Conservation (phyloP, 2,329 filamentous ascomycete genomes). For the Aspergillus aculeatinus region DNA sequence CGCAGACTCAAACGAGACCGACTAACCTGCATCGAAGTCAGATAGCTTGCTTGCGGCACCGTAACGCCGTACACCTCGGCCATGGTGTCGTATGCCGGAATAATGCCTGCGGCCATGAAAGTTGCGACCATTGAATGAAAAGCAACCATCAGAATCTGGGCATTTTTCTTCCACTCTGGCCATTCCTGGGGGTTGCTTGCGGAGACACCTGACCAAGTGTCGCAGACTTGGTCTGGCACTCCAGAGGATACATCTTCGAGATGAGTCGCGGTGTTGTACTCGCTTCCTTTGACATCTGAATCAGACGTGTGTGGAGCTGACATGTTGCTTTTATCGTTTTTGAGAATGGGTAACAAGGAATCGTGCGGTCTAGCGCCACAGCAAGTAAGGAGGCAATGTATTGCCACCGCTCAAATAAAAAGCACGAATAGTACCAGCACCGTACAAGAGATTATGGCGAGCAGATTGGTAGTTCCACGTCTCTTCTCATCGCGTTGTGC, state of each 20-base stretch:
- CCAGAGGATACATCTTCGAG: conserved; percentile 14
- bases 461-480: too few relatives aligned
- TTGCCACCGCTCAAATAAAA: not conserved
- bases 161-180: conserved; percentile 38
- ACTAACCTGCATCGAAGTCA: conserved; percentile 49
- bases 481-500: too few relatives aligned
- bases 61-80: conserved; percentile 49
- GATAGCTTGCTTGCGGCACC: conserved; percentile 51
- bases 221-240: not conserved
- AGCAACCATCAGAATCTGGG: conserved; percentile 54
- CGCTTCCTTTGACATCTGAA: not conserved
- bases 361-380: too few relatives aligned
- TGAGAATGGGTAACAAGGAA: too few relatives aligned
- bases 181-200: conserved; percentile 24
- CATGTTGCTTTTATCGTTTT: not conserved
- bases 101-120: conserved; percentile 53
- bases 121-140: conserved; percentile 56
- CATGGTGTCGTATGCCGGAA: conserved; percentile 54
- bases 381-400: not conserved
- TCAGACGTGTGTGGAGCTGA: not conserved
- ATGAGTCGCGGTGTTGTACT: conserved; percentile 10
- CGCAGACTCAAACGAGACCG: not conserved
- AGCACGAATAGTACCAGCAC: too few relatives aligned
- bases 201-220: not conserved
- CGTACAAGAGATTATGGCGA: too few relatives aligned